phyloP scores from a whole-genome alignment of 2,329 filamentous ascomycete genomes.

The Sclerotinia minor region DNA sequence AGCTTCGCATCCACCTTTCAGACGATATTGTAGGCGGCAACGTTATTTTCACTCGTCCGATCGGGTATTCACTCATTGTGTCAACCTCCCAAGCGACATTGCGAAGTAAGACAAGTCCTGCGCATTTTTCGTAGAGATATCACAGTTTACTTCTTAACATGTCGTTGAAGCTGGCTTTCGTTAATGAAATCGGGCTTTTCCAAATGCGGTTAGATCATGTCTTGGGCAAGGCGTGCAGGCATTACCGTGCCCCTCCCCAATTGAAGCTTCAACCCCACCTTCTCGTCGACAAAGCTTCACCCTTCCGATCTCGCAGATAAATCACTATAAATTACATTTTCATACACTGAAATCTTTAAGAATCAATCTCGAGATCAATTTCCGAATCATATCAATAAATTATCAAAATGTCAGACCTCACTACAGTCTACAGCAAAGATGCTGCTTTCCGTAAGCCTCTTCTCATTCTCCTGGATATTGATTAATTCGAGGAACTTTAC shows the following conservation, averaged over 20 bases:
- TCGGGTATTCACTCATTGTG: conserved; percentile 32
- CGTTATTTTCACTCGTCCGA: conserved; percentile 29
- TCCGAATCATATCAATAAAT: not conserved
- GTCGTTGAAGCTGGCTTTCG: conserved; percentile 37
- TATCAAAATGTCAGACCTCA: conserved; percentile 40
- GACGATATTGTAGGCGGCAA: not conserved
- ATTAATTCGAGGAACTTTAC: not conserved
- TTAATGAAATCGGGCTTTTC: conserved; percentile 14
- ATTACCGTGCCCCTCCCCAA: conserved; percentile 5
- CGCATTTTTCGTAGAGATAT: conserved; percentile 31
- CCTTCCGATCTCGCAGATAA: conserved; percentile 21
- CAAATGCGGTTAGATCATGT: conserved; percentile 12
- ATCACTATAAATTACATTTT: not conserved
- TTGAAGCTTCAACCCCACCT: conserved; percentile 20
- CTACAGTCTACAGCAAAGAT: conserved; percentile 41
- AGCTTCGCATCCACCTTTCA: not conserved
- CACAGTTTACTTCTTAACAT: conserved; percentile 31
- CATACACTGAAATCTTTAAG: not conserved
- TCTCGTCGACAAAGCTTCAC: conserved; percentile 9
- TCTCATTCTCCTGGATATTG: not conserved
- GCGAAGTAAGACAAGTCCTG: not conserved
- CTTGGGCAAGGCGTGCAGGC: not conserved
- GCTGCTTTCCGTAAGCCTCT: conserved; percentile 41
- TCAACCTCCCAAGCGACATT: not conserved
- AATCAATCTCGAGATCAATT: not conserved